Evolutionary conservation across 495 filamentous ascomycete species (phyloP).

Genomic region (Hamigera avellanea): DNA sequence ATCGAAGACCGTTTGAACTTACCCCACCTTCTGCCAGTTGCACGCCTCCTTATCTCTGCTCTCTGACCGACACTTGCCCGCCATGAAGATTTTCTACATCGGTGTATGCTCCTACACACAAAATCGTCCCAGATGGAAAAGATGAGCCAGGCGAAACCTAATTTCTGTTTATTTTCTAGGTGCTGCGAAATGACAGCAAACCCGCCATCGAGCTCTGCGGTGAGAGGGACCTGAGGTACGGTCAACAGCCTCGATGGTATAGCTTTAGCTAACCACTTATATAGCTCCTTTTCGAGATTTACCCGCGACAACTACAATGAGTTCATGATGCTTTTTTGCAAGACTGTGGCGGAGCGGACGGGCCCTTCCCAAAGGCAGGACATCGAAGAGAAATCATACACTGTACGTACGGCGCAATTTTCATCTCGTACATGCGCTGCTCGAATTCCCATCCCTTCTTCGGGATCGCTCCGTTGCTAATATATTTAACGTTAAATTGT

Average conservation of each 20-base stretch:
- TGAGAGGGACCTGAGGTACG: conserved; percentile 60
- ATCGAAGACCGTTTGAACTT: too few relatives aligned
- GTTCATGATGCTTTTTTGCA: conserved; percentile 45
- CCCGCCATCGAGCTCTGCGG: conserved; percentile 71
- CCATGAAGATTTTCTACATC: conserved; percentile 91
- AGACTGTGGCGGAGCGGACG: conserved; percentile 68
- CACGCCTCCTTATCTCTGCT: not conserved
- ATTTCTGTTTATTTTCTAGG: conserved; percentile 28
- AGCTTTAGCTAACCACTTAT: too few relatives aligned
- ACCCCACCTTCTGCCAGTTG: not conserved
- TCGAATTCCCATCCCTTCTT: conserved; percentile 50
- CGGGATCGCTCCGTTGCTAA: too few relatives aligned
- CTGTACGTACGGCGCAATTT: not conserved
- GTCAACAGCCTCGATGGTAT: too few relatives aligned
- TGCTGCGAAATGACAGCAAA: conserved; percentile 69
- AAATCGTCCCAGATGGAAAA: not conserved
- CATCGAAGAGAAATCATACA: conserved; percentile 66
- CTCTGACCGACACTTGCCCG: conserved; percentile 15
- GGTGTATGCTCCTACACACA: conserved; percentile 49
- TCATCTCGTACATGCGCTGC: conserved; percentile 1
- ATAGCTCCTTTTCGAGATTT: conserved; percentile 50
- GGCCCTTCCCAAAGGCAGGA: conserved; percentile 80
- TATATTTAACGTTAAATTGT: too few relatives aligned
- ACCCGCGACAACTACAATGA: conserved; percentile 51
- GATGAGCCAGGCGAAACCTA: too few relatives aligned